Evolutionary conservation across 148 eudicot species (phyloP).

Genomic region (Euryodendron excelsum): DNA sequence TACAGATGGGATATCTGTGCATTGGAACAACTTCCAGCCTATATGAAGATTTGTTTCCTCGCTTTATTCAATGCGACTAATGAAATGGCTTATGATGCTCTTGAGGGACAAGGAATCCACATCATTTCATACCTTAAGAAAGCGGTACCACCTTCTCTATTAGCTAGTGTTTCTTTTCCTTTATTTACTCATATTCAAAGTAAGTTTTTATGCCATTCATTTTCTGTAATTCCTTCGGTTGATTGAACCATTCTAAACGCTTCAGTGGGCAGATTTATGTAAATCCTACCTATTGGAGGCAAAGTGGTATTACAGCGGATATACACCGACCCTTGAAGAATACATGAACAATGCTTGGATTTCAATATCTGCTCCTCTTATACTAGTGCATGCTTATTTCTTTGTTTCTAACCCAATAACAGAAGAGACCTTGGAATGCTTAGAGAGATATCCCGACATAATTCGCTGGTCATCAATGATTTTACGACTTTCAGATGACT

Average conservation of each 20-base stretch:
- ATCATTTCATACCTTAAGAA: conserved; percentile 16
- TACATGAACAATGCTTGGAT: conserved; percentile 25
- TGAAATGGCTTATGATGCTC: conserved; percentile 17
- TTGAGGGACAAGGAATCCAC: neutral
- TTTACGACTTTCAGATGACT: conserved; percentile 26
- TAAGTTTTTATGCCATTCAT: neutral
- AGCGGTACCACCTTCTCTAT: neutral
- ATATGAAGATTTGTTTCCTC: conserved; percentile 25
- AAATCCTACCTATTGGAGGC: conserved; percentile 24
- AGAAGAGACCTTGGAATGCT: neutral
- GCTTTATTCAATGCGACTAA: conserved; percentile 18
- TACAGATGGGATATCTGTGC: conserved; percentile 25
- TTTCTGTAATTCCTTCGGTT: neutral
- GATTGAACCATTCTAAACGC: neutral
- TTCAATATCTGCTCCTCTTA: conserved; percentile 15
- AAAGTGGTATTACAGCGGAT: conserved; percentile 20
- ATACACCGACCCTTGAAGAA: conserved; percentile 25
- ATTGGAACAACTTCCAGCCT: conserved; percentile 25
- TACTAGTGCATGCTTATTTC: conserved; percentile 14
- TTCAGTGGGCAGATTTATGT: conserved; percentile 29
- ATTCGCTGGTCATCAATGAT: conserved; percentile 6
- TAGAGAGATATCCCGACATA: neutral
- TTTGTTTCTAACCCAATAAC: neutral
- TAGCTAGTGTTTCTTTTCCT: neutral
- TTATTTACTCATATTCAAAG: neutral